Conservation (phyloP, 805 yeast species). For the Ogataea glucozyma region DNA sequence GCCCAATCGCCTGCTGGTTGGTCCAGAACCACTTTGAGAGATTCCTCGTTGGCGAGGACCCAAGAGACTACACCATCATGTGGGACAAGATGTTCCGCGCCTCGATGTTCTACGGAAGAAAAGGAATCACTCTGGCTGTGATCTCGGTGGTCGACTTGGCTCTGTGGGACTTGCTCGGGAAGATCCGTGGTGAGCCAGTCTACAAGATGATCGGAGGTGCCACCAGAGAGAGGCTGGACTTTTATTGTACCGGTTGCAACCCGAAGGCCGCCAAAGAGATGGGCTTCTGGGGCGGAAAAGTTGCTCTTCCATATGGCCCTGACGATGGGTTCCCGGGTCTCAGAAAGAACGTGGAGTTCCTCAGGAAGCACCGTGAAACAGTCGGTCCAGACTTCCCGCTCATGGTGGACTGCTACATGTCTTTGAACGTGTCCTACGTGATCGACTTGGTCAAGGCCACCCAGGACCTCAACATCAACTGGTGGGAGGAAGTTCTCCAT, state of each 20-base stretch:
- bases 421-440: conserved; percentile 48
- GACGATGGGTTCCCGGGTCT: conserved; percentile 51
- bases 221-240: conserved; percentile 44
- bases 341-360: conserved; percentile 46
- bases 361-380: conserved; percentile 43
- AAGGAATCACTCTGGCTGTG: conserved; percentile 49
- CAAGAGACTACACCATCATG: conserved; percentile 44
- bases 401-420: conserved; percentile 57
- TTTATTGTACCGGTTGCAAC: conserved; percentile 51
- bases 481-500: conserved; percentile 54
- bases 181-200: conserved; percentile 51
- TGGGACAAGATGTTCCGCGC: conserved; percentile 54
- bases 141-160: conserved; percentile 51
- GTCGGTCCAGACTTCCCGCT: conserved; percentile 55
- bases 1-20: conserved; percentile 52
- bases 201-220: conserved; percentile 55
- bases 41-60: conserved; percentile 48
- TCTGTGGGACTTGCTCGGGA: conserved; percentile 51
- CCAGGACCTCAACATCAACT: conserved; percentile 47
- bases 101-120: conserved; percentile 52
- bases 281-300: conserved; percentile 58
- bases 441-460: conserved; percentile 47
- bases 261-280: conserved; percentile 49
- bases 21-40: conserved; percentile 47
- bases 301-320: conserved; percentile 51